These are phyloP conservation scores for Aspergillus spinulosporus DNA, from an alignment of 2,329 filamentous ascomycete species.

Conservation along the genomic window DNA sequence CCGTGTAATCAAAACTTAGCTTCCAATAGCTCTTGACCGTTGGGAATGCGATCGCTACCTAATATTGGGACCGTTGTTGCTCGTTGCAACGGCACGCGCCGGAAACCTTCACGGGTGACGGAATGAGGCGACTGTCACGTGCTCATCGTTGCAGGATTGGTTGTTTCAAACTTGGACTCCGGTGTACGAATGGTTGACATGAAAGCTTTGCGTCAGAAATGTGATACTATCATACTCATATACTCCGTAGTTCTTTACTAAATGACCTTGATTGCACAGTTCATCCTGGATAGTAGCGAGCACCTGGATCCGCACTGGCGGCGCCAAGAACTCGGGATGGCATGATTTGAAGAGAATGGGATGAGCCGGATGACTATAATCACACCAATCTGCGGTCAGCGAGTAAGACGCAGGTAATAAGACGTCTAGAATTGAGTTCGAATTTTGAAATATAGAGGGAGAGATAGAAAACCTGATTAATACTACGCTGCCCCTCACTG, in stretches of 20 bases:
- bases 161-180: not conserved
- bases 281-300: not conserved
- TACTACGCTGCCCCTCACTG: not conserved
- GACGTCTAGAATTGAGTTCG: no score
- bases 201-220: not conserved
- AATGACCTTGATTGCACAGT: not conserved
- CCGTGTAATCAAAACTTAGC: not conserved
- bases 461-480: no score
- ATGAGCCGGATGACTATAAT: not conserved
- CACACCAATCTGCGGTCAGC: not conserved
- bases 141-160: not conserved
- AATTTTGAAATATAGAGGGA: no score
- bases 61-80: not conserved
- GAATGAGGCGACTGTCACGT: constrained; percentile 13
- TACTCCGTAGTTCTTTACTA: not conserved
- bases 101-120: constrained; percentile 13
- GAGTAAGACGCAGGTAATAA: not conserved
- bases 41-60: no score
- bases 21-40: not conserved
- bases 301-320: not conserved
- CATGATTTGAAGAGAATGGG: constrained; percentile 9
- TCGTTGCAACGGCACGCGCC: constrained; percentile 16
- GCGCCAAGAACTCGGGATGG: constrained; percentile 1
- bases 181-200: not conserved
- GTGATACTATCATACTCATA: not conserved